These are phyloP conservation scores for Yamadazyma friedrichii DNA, from an alignment of 1,139 yeast species.

Conservation along the genomic window DNA sequence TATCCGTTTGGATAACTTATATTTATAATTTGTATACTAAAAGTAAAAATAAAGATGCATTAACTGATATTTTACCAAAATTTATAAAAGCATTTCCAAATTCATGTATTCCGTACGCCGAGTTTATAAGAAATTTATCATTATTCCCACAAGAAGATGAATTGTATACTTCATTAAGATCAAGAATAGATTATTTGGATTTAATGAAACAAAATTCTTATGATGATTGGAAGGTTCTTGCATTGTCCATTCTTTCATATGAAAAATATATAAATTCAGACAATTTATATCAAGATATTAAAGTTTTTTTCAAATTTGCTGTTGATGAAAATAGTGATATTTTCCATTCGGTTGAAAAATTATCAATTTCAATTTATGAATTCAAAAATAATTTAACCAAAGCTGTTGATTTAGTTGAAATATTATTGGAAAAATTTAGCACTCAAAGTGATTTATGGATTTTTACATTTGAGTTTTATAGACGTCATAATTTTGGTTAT, in stretches of 20 bases:
- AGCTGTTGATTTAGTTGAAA: constrained; percentile 27
- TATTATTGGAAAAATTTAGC: constrained; percentile 26
- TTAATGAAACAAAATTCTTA: constrained; percentile 21
- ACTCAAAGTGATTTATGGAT: constrained; percentile 51
- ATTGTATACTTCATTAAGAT: constrained; percentile 1
- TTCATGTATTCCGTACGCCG: constrained; percentile 29
- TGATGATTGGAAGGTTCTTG: constrained; percentile 38
- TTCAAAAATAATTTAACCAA: constrained; percentile 20
- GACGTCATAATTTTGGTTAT: constrained; percentile 21
- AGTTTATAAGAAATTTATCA: constrained; percentile 24
- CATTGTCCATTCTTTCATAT: constrained; percentile 26
- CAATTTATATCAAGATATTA: constrained; percentile 13
- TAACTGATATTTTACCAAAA: constrained; percentile 11
- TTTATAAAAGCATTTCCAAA: constrained; percentile 15
- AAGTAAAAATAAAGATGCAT: constrained; percentile 1
- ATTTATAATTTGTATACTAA: constrained; percentile 23
- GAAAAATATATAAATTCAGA: constrained; percentile 12
- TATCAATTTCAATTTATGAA: constrained; percentile 30
- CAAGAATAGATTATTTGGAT: constrained; percentile 18
- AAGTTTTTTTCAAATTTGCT: constrained; percentile 21
- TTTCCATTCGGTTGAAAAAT: constrained; percentile 44
- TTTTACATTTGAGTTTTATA: constrained; percentile 39
- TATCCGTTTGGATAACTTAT: constrained; percentile 30
- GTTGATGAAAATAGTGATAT: constrained; percentile 27
- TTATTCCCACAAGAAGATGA: constrained; percentile 12